These are phyloP conservation scores for Russula vinacea DNA, from an alignment of 768 basidiomycete genomes.

Conservation along the genomic window DNA sequence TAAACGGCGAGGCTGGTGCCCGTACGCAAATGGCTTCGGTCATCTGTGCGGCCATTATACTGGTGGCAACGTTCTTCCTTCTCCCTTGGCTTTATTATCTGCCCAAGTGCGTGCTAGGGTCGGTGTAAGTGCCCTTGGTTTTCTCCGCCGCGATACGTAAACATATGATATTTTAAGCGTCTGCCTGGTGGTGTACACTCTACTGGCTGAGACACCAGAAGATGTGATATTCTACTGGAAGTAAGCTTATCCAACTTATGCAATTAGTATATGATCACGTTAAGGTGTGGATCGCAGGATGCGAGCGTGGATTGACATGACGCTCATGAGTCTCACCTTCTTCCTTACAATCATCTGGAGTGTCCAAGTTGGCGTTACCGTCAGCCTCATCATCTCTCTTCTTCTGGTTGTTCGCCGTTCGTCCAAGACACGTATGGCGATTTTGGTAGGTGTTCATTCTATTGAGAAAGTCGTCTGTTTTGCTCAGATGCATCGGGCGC, in stretches of 20 bases:
- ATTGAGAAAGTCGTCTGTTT: background rate
- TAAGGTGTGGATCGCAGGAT: slow-evolving; percentile 47
- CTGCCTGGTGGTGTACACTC: slow-evolving; percentile 76
- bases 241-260: slow-evolving; percentile 41
- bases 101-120: slow-evolving; percentile 87
- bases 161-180: slow-evolving; percentile 51
- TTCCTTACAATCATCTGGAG: slow-evolving; percentile 83
- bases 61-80: slow-evolving; percentile 86
- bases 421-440: slow-evolving; percentile 85
- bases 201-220: slow-evolving; percentile 82
- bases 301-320: slow-evolving; percentile 88
- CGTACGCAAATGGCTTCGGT: slow-evolving; percentile 88
- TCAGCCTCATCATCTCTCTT: slow-evolving; percentile 82
- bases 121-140: slow-evolving; percentile 56
- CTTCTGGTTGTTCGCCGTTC: slow-evolving; percentile 87
- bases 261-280: background rate
- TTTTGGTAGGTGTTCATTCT: slow-evolving; percentile 55
- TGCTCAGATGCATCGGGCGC: slow-evolving; percentile 1
- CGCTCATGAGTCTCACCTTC: slow-evolving; percentile 87
- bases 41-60: slow-evolving; percentile 66
- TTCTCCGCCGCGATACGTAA: slow-evolving; percentile 8
- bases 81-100: slow-evolving; percentile 82
- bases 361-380: slow-evolving; percentile 89
- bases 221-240: slow-evolving; percentile 83
- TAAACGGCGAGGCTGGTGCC: slow-evolving; percentile 86